Evolutionary conservation across 805 yeast species (phyloP).

Genomic region (Monosporozyma unispora): DNA sequence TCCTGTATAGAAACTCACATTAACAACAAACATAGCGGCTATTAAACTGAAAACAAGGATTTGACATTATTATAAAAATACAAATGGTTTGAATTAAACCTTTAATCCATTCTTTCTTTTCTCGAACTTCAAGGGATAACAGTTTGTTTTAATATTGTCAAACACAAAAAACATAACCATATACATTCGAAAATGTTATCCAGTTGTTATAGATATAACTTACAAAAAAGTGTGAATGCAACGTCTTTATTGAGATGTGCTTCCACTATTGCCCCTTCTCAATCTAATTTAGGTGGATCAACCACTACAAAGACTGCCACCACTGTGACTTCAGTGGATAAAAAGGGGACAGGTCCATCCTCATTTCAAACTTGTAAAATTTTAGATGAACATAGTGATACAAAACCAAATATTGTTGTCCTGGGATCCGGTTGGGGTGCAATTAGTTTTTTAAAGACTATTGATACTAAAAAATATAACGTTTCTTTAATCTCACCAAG

Average conservation of each 20-base stretch:
- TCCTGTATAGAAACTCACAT: no score
- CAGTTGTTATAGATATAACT: neutral
- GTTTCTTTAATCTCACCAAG: conserved; percentile 88
- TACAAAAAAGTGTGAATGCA: neutral
- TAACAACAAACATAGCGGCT: no score
- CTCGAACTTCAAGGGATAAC: no score
- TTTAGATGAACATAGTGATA: conserved; percentile 25
- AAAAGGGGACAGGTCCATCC: conserved; percentile 26
- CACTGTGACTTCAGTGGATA: conserved; percentile 1
- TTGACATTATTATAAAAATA: no score
- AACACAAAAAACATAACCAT: neutral
- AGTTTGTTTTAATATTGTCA: no score
- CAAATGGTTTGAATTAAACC: no score
- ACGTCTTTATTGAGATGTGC: neutral
- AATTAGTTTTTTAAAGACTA: conserved; percentile 69
- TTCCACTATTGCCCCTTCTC: neutral
- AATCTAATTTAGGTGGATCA: neutral
- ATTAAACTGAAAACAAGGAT: no score
- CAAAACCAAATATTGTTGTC: conserved; percentile 45
- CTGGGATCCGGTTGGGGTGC: conserved; percentile 95
- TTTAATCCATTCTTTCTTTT: no score
- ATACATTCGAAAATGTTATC: neutral
- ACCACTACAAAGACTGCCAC: neutral
- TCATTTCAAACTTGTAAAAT: conserved; percentile 34
- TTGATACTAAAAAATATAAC: conserved; percentile 81